A percentile compares a stretch with the other conserved stretches of the same genome.
These are phyloP conservation scores for Cladosporium sp. DNA, from an alignment of 2,329 filamentous ascomycete species.

Conservation along the genomic window DNA sequence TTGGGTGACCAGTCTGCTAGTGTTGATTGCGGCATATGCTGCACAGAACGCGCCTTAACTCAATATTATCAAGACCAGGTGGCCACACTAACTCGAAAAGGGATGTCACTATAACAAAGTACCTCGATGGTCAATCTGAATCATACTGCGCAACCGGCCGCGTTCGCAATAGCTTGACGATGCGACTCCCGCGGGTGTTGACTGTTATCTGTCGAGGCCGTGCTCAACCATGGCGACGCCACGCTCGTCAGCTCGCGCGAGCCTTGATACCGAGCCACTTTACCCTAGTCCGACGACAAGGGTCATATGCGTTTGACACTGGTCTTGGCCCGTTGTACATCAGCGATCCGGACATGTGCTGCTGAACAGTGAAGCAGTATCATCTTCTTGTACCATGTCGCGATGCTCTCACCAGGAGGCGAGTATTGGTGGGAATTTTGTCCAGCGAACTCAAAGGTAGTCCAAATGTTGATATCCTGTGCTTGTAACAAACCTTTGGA, in stretches of 20 bases:
- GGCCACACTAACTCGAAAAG: no score
- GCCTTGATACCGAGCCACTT: no score
- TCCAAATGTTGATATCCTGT: no score
- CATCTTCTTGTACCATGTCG: not conserved
- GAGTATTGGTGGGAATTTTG: no score
- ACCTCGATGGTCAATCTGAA: no score
- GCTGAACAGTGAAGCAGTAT: not conserved
- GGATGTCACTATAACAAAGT: no score
- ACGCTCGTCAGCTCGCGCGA: not conserved
- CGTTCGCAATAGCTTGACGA: not conserved
- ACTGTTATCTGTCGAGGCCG: not conserved
- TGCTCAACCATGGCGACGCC: not conserved
- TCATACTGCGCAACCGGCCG: no score
- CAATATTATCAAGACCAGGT: not conserved
- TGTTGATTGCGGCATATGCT: not conserved
- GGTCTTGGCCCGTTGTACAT: not conserved
- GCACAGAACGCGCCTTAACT: not conserved
- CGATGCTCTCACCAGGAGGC: not conserved
- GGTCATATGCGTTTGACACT: not conserved
- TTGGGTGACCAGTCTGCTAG: not conserved
- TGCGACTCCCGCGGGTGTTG: not conserved
- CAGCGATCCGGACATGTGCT: not conserved
- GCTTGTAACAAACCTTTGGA: no score
- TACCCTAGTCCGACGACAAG: not conserved
- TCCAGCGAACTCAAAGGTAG: no score